Evolutionary conservation across 768 basidiomycete species (phyloP).

Genomic region (Agrocybe pediades): DNA sequence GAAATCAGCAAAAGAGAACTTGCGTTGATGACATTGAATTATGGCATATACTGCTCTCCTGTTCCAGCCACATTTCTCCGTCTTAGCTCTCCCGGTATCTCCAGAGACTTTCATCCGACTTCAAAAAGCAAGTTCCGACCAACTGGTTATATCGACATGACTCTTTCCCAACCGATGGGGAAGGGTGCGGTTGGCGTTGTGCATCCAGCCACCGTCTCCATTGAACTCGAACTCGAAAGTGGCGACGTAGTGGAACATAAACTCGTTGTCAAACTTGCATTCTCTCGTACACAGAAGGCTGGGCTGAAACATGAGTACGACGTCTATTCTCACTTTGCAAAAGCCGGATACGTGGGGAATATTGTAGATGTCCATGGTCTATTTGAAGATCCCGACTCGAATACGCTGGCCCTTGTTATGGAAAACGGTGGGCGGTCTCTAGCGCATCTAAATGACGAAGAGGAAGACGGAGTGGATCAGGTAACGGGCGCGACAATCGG

Average conservation of each 20-base stretch:
- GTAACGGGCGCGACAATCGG: too few species aligned
- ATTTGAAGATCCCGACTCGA: conserved; percentile 2
- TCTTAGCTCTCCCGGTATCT: background rate
- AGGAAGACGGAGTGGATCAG: background rate
- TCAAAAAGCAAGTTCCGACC: background rate
- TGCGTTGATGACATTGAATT: background rate
- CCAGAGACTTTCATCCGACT: background rate
- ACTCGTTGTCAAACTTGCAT: conserved; percentile 8
- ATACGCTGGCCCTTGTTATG: background rate
- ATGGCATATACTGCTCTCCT: background rate
- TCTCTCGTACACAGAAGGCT: background rate
- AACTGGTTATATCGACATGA: conserved; percentile 1
- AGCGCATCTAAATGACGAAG: background rate
- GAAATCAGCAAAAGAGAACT: background rate
- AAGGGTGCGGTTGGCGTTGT: conserved; percentile 12
- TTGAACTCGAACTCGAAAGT: background rate
- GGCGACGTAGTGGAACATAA: background rate
- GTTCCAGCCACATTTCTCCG: background rate
- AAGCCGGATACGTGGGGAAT: background rate
- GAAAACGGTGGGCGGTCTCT: background rate
- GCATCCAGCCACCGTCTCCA: conserved; percentile 3
- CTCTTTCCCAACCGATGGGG: conserved; percentile 3
- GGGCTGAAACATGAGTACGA: conserved; percentile 1
- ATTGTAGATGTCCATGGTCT: conserved; percentile 2
- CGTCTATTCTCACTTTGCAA: background rate